phyloP scores from a whole-genome alignment of 257 asterid species.

The Solanum habrochaites region DNA sequence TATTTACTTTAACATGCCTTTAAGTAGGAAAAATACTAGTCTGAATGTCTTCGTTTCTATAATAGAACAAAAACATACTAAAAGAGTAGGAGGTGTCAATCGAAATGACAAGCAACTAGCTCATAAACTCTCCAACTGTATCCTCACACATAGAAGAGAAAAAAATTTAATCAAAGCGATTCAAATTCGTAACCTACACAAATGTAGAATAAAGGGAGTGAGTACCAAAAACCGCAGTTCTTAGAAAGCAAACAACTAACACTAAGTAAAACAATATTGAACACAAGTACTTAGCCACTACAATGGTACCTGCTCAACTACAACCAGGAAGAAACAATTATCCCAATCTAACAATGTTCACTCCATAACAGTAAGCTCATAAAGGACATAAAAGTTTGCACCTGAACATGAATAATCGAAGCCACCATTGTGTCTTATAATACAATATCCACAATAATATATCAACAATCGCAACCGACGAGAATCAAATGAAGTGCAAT shows the following conservation, averaged over 20 bases:
- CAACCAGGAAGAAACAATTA: background rate
- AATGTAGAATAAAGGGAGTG: background rate
- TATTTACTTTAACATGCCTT: background rate
- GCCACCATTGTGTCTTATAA: background rate
- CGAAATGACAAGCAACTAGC: background rate
- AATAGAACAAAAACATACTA: background rate
- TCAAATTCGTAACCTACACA: background rate
- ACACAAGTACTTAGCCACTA: background rate
- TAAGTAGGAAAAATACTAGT: background rate
- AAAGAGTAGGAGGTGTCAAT: background rate
- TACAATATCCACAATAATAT: background rate
- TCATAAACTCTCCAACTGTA: background rate
- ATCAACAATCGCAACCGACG: background rate
- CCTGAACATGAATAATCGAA: background rate
- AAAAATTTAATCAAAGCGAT: too few species aligned
- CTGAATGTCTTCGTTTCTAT: background rate
- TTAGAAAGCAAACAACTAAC: background rate
- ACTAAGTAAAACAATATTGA: background rate
- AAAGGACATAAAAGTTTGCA: background rate
- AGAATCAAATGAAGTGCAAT: background rate
- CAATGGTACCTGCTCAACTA: background rate
- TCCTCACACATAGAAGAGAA: background rate
- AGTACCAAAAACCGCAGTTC: background rate
- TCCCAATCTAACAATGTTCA: background rate
- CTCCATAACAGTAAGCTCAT: background rate